Conservation (phyloP, 2,329 filamentous ascomycete genomes). For the Bipolaris gigantea region DNA sequence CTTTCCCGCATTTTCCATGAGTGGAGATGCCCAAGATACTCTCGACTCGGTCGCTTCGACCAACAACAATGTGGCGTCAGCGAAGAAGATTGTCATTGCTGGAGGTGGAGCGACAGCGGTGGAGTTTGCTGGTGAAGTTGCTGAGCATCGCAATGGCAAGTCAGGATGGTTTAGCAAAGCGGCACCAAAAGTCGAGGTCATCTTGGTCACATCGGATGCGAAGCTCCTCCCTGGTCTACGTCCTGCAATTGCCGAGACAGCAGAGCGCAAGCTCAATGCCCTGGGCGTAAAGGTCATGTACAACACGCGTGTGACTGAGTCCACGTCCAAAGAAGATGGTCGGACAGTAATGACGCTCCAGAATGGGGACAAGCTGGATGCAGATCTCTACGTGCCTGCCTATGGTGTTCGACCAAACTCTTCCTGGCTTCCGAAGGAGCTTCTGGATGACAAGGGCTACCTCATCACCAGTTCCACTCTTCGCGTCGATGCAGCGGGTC, state of each 20-base stretch:
- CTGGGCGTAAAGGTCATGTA: conserved; percentile 53
- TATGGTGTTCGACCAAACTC: conserved; percentile 58
- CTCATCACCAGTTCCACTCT: conserved; percentile 54
- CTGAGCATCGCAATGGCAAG: conserved; percentile 46
- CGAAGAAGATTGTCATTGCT: conserved; percentile 51
- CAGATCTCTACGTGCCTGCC: conserved; percentile 58
- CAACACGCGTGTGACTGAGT: conserved; percentile 39
- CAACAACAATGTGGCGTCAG: conserved; percentile 41
- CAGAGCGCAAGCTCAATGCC: conserved; percentile 51
- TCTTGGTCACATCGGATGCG: conserved; percentile 47
- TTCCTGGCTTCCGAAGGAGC: conserved; percentile 52
- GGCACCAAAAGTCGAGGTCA: conserved; percentile 45
- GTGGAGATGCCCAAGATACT: conserved; percentile 33
- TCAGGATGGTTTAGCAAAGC: conserved; percentile 45
- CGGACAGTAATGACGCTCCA: conserved; percentile 45
- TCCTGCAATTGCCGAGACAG: conserved; percentile 45
- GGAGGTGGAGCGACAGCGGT: conserved; percentile 55
- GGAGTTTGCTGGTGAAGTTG: conserved; percentile 55
- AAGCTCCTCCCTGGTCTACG: conserved; percentile 50
- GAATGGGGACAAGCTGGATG: conserved; percentile 52
- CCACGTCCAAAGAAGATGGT: conserved; percentile 31
- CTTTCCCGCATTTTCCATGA: conserved; percentile 50
- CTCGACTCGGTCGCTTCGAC: conserved; percentile 40
- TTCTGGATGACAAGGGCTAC: conserved; percentile 52
- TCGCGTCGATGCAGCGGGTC: conserved; percentile 50